Evolutionary conservation across 345 rosid species (phyloP).

Genomic region (Luvunga scandens): DNA sequence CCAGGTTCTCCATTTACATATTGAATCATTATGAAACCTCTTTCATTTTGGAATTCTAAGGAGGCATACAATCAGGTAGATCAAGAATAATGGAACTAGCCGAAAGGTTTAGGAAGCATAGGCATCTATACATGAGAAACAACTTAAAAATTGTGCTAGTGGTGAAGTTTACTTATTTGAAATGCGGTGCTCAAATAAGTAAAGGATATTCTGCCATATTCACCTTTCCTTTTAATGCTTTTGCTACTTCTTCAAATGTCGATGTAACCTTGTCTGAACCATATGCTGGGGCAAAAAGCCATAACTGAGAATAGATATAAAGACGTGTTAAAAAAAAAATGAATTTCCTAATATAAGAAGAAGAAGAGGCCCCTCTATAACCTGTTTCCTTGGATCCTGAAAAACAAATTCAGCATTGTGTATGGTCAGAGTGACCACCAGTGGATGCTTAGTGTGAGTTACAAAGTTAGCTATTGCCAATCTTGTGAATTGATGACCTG

Average conservation of each 20-base stretch:
- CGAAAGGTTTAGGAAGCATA: not conserved
- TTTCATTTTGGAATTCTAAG: not conserved
- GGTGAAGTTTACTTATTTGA: not conserved
- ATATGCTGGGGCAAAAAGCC: slow-evolving; percentile 22
- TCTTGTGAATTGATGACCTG: slow-evolving; percentile 7
- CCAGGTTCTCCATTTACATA: not conserved
- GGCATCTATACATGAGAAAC: not conserved
- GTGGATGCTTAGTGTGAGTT: not conserved
- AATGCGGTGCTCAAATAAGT: not conserved
- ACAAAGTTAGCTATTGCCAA: slow-evolving; percentile 4
- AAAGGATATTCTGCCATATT: not conserved
- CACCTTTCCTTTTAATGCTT: slow-evolving; percentile 26
- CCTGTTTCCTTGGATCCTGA: slow-evolving; percentile 12
- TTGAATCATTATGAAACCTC: not conserved
- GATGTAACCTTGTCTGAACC: slow-evolving; percentile 1
- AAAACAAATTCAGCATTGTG: not conserved
- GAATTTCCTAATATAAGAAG: not conserved
- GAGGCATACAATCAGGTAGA: not conserved
- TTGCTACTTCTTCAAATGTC: slow-evolving; percentile 18
- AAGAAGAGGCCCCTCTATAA: not conserved
- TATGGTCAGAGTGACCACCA: not conserved
- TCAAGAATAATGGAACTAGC: not conserved
- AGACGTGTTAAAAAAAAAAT: not conserved
- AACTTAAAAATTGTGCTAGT: not conserved
- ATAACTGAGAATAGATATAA: slow-evolving; percentile 13